Evolutionary conservation across 345 rosid genomes (phyloP).

Genomic region (Noccaea caerulescens): DNA sequence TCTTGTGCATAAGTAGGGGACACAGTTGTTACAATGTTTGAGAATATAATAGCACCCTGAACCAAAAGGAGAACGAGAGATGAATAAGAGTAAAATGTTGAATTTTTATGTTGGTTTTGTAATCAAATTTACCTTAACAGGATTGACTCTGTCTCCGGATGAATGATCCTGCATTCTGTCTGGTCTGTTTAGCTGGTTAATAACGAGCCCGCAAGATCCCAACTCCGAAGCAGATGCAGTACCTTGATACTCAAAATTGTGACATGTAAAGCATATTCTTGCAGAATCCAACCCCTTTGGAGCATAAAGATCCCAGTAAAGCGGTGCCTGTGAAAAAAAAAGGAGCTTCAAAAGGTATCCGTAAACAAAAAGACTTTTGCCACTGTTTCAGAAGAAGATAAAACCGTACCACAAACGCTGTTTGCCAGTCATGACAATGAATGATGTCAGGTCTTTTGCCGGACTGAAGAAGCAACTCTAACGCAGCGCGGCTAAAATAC

Average conservation of each 20-base stretch:
- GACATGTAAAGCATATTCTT: conserved; percentile 96
- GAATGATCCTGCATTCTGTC: conserved; percentile 97
- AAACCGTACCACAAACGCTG: conserved; percentile 88
- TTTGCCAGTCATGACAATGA: conserved; percentile 99
- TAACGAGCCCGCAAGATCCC: conserved; percentile 93
- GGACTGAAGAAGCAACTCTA: conserved; percentile 86
- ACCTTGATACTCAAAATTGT: conserved; percentile 99
- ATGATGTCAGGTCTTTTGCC: conserved; percentile 96
- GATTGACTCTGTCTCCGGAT: conserved; percentile 75
- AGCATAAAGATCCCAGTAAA: conserved; percentile 91
- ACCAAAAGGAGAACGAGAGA: conserved; percentile 32
- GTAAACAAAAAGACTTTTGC: conserved; percentile 26
- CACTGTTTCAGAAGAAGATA: conserved; percentile 5
- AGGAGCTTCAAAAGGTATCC: conserved; percentile 4
- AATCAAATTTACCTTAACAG: conserved; percentile 66
- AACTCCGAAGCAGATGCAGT: conserved; percentile 80
- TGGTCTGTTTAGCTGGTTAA: conserved; percentile 80
- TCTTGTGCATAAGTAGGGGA: conserved; percentile 97
- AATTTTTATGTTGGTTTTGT: conserved; percentile 6
- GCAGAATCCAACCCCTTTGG: conserved; percentile 95
- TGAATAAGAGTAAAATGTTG: background rate
- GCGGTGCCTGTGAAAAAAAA: conserved; percentile 69
- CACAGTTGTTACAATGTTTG: conserved; percentile 95
- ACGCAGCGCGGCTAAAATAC: conserved; percentile 93
- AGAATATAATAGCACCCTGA: conserved; percentile 95